phyloP scores from a whole-genome alignment of 2,329 filamentous ascomycete species.

The Ceratocystis ficicola region DNA sequence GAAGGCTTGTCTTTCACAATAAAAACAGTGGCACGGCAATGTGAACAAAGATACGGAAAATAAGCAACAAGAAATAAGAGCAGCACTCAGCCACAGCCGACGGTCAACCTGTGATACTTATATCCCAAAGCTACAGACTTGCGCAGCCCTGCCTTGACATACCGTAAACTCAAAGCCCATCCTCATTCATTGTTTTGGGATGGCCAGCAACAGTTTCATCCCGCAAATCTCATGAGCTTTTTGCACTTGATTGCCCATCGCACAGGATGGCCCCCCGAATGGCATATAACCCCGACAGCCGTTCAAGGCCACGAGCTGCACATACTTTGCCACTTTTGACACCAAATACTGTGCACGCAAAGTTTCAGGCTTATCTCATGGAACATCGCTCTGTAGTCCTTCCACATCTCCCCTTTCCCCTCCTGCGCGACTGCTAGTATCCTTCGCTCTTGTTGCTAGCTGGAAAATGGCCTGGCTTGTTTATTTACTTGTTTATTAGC shows the following conservation, averaged over 20 bases:
- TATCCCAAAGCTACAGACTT: neutral
- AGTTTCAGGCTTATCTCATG: slow-evolving; percentile 7
- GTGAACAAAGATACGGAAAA: neutral
- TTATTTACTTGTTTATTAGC: slow-evolving; percentile 3
- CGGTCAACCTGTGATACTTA: neutral
- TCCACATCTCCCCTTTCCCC: neutral
- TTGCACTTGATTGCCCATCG: neutral
- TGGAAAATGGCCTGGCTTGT: neutral
- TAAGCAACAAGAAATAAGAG: neutral
- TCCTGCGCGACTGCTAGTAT: neutral
- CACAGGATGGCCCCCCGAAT: neutral
- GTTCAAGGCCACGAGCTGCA: neutral
- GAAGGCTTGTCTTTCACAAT: too few relatives aligned
- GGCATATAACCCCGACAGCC: neutral
- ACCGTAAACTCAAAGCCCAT: neutral
- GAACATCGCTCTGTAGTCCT: neutral
- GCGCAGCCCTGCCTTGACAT: neutral
- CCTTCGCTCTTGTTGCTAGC: neutral
- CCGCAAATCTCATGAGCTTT: neutral
- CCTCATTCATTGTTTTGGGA: neutral
- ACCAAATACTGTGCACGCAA: neutral
- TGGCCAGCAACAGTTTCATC: neutral
- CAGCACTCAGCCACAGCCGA: neutral
- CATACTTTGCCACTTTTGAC: neutral
- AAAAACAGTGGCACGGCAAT: neutral